Conservation (phyloP, 1,139 yeast genomes). For the Suhomyces bolitotheri region DNA sequence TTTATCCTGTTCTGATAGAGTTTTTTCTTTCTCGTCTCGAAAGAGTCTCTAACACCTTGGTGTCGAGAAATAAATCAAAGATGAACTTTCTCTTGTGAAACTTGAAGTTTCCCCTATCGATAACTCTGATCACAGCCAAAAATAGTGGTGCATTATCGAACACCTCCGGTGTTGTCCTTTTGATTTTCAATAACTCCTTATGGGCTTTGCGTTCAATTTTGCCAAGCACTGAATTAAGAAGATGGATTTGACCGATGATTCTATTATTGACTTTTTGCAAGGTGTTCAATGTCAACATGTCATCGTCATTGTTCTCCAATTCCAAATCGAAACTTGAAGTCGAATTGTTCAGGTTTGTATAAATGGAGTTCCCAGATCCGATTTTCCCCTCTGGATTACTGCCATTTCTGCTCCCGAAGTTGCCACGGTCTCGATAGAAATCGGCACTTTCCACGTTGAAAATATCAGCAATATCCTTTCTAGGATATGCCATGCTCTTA, state of each 20-base stretch:
- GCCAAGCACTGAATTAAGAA: constrained; percentile 63
- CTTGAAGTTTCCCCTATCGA: constrained; percentile 69
- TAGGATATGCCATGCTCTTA: constrained; percentile 58
- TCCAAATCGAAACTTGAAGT: constrained; percentile 7
- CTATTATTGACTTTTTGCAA: constrained; percentile 30
- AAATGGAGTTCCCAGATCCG: not conserved
- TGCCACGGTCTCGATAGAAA: constrained; percentile 24
- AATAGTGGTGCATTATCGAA: constrained; percentile 63
- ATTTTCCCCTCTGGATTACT: not conserved
- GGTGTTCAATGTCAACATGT: constrained; percentile 8
- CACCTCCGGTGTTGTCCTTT: constrained; percentile 51
- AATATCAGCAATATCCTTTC: constrained; percentile 17
- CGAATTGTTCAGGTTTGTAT: constrained; percentile 2
- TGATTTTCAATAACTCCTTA: constrained; percentile 58
- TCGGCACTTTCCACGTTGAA: constrained; percentile 29
- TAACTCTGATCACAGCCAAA: constrained; percentile 56
- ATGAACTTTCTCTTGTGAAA: constrained; percentile 52
- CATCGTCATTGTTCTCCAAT: constrained; percentile 7
- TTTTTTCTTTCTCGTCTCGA: constrained; percentile 43
- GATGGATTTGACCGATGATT: constrained; percentile 51
- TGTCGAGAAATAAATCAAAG: constrained; percentile 62
- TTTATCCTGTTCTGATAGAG: constrained; percentile 5
- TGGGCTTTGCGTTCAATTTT: constrained; percentile 69
- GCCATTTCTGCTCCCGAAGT: constrained; percentile 7
- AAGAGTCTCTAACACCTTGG: constrained; percentile 55